phyloP scores from a whole-genome alignment of 2,329 filamentous ascomycete species.

The Gnomoniopsis smithogilvyi region DNA sequence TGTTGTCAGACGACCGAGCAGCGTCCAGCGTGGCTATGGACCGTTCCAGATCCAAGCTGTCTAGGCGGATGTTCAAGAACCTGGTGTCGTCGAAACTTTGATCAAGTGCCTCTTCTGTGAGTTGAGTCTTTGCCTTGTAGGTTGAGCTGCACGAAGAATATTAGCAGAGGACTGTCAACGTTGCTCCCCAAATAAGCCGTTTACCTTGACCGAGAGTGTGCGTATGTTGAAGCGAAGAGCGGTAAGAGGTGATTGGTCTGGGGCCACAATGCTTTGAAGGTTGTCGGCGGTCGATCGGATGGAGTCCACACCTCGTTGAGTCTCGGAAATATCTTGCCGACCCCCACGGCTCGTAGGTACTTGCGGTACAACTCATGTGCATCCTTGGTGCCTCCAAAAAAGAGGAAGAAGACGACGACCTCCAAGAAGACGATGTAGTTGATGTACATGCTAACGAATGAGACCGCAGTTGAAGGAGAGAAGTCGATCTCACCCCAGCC shows the following conservation, averaged over 20 bases:
- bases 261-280: conserved; percentile 7
- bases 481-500: conserved; percentile 48
- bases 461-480: conserved; percentile 36
- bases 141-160: not conserved
- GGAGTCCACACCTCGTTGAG: conserved; percentile 30
- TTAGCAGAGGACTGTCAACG: not conserved
- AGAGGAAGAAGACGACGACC: conserved; percentile 45
- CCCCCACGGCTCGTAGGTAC: conserved; percentile 35
- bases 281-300: conserved; percentile 19
- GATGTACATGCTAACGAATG: conserved; percentile 39
- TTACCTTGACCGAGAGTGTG: not conserved
- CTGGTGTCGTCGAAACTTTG: conserved; percentile 1
- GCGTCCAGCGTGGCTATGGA: conserved; percentile 12
- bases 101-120: not conserved
- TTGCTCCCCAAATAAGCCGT: not conserved
- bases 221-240: not conserved
- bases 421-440: conserved; percentile 48
- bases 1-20: not conserved
- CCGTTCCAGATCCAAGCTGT: conserved; percentile 12
- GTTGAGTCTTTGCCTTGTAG: not conserved
- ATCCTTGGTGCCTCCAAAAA: conserved; percentile 55
- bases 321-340: conserved; percentile 41
- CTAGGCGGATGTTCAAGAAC: conserved; percentile 7
- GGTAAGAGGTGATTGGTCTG: not conserved
- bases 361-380: conserved; percentile 47